Base-by-base conservation (phyloP, 1,139 yeast species). In the Candida neerlandica region DNA sequence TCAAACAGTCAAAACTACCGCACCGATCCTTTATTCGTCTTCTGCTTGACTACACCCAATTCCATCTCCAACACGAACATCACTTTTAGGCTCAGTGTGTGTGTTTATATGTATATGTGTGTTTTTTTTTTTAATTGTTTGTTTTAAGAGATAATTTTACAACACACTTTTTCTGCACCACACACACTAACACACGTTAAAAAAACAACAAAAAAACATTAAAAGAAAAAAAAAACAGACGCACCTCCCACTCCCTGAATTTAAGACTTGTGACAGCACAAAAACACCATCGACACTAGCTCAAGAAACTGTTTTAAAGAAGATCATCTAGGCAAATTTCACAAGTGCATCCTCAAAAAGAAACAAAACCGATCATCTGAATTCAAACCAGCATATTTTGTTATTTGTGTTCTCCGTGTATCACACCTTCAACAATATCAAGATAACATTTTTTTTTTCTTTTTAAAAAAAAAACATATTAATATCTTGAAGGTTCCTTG, bases 191-290 rank as follows among this genome's bases (percentile, higher is more conserved):
- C 21, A 34, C 38, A 15, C 38, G 21, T 34, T 34, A 15, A 21
- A 15, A 9, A 21, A 21, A 34, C 23, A 16, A 11, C 16, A 3
- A n/a, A 18, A 18, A 35, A 9, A 34, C 12, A 34, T 12, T 2
- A 18, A 35, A n/a, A 35, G 9, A 35, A 35, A 33, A 32, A 33
- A 33, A 14, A 33, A 35, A 2, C 15, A 18, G 23, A 18, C 26
- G 26, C 21, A 35, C 23, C 35, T 14, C 18, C 18, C 16, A 14
- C 27, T 33, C 19, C 40, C 40, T 21, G 18, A 35, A 35, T 35
- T 16, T 35, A 16, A 35, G 40, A 35, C 40, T 35, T 35, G 40
- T 11, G 40, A 35, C 40, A 35, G 16, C 40, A 16, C 40, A 34
- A 34, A 34, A 35, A 16, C 27, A 35, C 40, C 12, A 35, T 21